These are phyloP conservation scores for Ocimum tenuiflorum DNA, from an alignment of 257 asterid genomes.

Conservation along the genomic window DNA sequence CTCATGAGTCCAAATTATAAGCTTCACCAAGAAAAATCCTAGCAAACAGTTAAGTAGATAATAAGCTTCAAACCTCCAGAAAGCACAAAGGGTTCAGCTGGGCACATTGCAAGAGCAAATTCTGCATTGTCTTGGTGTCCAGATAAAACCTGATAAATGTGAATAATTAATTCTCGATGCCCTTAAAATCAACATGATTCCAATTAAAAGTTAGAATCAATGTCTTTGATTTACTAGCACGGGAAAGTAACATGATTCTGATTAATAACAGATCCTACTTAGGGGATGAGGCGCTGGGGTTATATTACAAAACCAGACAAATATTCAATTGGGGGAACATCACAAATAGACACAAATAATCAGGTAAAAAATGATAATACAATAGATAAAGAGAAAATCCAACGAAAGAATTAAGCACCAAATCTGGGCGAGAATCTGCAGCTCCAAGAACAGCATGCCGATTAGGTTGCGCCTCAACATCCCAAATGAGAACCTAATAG, in stretches of 20 bases:
- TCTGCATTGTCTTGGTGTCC: conserved; percentile 99
- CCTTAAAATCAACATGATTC: no score
- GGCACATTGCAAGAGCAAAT: conserved; percentile 95
- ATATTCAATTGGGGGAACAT: not conserved
- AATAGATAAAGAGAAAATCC: not conserved
- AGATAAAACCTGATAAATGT: conserved; percentile 51
- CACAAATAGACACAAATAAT: not conserved
- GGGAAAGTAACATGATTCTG: no score
- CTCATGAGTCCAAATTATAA: conserved; percentile 5
- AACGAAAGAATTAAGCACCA: conserved; percentile 41
- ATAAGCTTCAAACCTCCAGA: conserved; percentile 75
- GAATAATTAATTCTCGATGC: not conserved
- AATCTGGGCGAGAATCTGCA: conserved; percentile 78
- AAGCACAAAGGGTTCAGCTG: conserved; percentile 92
- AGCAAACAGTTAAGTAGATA: not conserved
- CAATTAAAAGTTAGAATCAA: no score
- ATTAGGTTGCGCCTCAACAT: conserved; percentile 90
- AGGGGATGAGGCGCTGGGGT: no score
- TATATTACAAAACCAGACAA: not conserved
- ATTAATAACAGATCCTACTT: no score
- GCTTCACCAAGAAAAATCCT: not conserved
- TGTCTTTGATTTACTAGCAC: no score
- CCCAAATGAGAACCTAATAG: conserved; percentile 89
- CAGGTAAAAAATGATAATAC: not conserved
- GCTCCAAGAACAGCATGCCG: conserved; percentile 87